A percentile compares a stretch with the other conserved stretches of the same genome.
Conservation (phyloP, 2,329 filamentous ascomycete species). For the Cordyceps tenuipes region DNA sequence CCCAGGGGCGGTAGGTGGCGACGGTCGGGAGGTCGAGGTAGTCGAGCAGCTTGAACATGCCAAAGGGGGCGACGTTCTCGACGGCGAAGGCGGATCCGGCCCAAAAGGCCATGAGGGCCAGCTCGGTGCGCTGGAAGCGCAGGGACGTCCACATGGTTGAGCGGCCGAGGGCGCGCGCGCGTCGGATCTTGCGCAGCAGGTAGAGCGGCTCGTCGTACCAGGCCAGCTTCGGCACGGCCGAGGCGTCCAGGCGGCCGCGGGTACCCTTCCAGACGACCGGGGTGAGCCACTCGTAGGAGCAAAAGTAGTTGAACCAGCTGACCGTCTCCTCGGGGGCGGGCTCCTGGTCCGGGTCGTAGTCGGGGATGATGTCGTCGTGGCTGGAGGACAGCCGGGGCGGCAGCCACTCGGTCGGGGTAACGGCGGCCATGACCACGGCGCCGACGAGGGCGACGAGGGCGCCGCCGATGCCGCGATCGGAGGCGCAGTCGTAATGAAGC, state of each 20-base stretch:
- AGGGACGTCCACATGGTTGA: conserved; percentile 38
- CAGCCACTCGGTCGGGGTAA: conserved; percentile 43
- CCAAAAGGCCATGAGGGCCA: conserved; percentile 38
- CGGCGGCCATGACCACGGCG: conserved; percentile 31
- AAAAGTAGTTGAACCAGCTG: conserved; percentile 44
- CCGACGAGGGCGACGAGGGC: conserved; percentile 29
- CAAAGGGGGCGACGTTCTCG: conserved; percentile 45
- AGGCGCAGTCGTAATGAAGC: conserved; percentile 23
- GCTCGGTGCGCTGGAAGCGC: conserved; percentile 33
- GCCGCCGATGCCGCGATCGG: conserved; percentile 24
- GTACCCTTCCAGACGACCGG: conserved; percentile 32
- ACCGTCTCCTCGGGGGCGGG: conserved; percentile 44
- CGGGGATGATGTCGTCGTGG: conserved; percentile 24
- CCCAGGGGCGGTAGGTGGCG: conserved; percentile 38
- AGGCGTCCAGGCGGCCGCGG: conserved; percentile 35
- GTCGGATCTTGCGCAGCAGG: conserved; percentile 35
- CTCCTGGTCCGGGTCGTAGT: conserved; percentile 26
- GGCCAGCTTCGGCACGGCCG: conserved; percentile 39
- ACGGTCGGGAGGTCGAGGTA: conserved; percentile 40
- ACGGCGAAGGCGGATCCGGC: conserved; percentile 28
- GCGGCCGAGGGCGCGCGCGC: conserved; percentile 33
- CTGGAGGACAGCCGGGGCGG: conserved; percentile 30
- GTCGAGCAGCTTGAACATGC: conserved; percentile 43
- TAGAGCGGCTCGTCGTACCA: conserved; percentile 48
- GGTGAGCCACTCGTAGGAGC: conserved; percentile 31